Percentiles rank a stretch among this genome's conserved stretches.
phyloP scores from a whole-genome alignment of 192 early-diverging fungal species.

The Coemansia sp. region DNA sequence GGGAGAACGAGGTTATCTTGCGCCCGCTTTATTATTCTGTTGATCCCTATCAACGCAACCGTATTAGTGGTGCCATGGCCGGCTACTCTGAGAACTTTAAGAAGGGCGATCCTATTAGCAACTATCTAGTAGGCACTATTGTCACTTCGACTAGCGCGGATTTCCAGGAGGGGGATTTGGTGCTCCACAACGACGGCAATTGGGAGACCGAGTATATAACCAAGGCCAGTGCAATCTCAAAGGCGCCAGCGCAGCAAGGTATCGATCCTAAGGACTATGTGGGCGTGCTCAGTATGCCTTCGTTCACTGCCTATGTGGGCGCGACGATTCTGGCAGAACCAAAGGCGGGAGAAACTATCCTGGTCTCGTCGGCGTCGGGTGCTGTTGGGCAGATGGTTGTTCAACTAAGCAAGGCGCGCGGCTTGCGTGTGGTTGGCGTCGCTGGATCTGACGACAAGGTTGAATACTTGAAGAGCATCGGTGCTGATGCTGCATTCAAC shows the following conservation, averaged over 20 bases:
- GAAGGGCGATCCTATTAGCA: slow-evolving; percentile 54
- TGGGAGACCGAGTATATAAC: slow-evolving; percentile 52
- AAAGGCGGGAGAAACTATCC: slow-evolving; percentile 82
- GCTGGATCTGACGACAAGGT: slow-evolving; percentile 87
- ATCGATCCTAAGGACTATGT: slow-evolving; percentile 61
- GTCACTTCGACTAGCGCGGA: slow-evolving; percentile 59
- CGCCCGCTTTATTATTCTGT: slow-evolving; percentile 69
- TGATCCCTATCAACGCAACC: slow-evolving; percentile 74
- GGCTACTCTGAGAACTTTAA: slow-evolving; percentile 62
- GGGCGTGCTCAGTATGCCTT: slow-evolving; percentile 78
- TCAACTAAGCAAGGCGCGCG: slow-evolving; percentile 74
- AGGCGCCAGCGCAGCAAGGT: slow-evolving; percentile 14
- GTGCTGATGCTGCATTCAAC: slow-evolving; percentile 88
- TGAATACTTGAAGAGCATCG: slow-evolving; percentile 64
- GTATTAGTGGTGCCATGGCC: slow-evolving; percentile 59
- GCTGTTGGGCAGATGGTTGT: slow-evolving; percentile 77
- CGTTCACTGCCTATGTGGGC: slow-evolving; percentile 76
- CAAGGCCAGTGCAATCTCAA: slow-evolving; percentile 14
- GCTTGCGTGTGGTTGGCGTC: slow-evolving; percentile 79
- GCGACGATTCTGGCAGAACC: slow-evolving; percentile 65
- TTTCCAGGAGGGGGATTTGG: slow-evolving; percentile 70
- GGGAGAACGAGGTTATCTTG: slow-evolving; percentile 40
- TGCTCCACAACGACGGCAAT: slow-evolving; percentile 74
- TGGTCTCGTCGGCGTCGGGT: slow-evolving; percentile 78
- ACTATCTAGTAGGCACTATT: slow-evolving; percentile 58